These are phyloP conservation scores for Fusarium anguioides DNA, from an alignment of 2,329 filamentous ascomycete species.

Conservation along the genomic window DNA sequence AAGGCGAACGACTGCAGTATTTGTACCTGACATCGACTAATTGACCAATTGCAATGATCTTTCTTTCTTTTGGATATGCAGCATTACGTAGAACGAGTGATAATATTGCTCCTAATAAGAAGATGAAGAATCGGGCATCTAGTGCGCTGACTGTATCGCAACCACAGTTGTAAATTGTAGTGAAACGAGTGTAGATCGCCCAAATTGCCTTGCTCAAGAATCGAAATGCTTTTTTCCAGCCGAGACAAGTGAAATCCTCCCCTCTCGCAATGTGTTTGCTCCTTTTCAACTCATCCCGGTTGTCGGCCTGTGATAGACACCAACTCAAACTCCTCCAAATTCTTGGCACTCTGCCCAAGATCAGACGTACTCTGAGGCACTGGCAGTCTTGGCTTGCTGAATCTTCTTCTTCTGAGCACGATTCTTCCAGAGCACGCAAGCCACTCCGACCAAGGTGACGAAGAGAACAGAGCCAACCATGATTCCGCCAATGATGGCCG, in stretches of 20 bases:
- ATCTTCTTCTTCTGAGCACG: constrained; percentile 8
- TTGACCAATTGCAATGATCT: neutral
- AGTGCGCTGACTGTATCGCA: neutral
- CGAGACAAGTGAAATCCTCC: neutral
- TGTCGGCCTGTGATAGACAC: neutral
- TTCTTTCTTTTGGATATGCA: neutral
- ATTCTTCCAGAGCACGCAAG: constrained; percentile 16
- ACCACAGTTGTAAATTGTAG: neutral
- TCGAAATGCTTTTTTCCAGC: neutral
- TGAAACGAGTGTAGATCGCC: neutral
- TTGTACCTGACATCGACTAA: neutral
- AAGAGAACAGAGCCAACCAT: constrained; percentile 18
- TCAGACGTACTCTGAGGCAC: constrained; percentile 10
- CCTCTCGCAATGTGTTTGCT: too few relatives aligned
- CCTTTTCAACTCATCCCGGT: too few relatives aligned
- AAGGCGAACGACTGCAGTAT: neutral
- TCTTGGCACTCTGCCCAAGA: neutral
- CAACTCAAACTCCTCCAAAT: too few relatives aligned
- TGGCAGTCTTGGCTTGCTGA: constrained; percentile 9
- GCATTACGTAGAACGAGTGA: neutral
- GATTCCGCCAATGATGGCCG: constrained; percentile 13
- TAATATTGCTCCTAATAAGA: neutral
- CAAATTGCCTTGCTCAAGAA: neutral
- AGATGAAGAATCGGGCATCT: neutral
- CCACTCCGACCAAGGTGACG: constrained; percentile 2